Evolutionary conservation across 768 basidiomycete species (phyloP).

Genomic region (Boletus eberwhitei): DNA sequence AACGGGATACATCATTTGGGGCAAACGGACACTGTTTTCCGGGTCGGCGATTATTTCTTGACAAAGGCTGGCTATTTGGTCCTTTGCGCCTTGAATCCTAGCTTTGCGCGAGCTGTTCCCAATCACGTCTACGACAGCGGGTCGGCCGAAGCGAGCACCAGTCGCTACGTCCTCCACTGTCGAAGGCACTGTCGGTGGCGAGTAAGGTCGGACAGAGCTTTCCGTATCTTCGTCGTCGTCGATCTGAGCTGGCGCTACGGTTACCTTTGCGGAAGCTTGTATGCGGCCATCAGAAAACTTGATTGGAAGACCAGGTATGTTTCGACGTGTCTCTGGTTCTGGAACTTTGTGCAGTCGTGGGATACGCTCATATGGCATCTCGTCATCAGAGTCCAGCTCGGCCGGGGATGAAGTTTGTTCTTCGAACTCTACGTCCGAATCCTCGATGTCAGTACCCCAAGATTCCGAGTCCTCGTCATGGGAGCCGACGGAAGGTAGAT

Average conservation of each 20-base stretch:
- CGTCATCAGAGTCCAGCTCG: conserved; percentile 49
- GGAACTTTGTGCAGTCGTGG: conserved; percentile 51
- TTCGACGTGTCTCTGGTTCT: conserved; percentile 46
- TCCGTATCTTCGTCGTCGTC: conserved; percentile 34
- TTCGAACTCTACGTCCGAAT: conserved; percentile 25
- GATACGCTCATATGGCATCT: conserved; percentile 70
- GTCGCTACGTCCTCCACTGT: conserved; percentile 71
- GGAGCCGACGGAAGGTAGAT: conserved; percentile 68
- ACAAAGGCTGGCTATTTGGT: conserved; percentile 90
- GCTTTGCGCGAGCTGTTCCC: conserved; percentile 59
- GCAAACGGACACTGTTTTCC: conserved; percentile 78
- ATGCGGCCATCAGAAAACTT: conserved; percentile 82
- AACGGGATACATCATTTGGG: background rate
- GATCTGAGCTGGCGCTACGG: conserved; percentile 13
- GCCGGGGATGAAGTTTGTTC: conserved; percentile 1
- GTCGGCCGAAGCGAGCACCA: conserved; percentile 84
- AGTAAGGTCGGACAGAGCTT: conserved; percentile 34
- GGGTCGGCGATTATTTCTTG: conserved; percentile 94
- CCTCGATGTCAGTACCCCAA: conserved; percentile 46
- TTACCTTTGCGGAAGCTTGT: conserved; percentile 48
- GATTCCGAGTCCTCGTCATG: conserved; percentile 55
- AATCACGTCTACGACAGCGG: conserved; percentile 71
- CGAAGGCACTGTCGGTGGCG: conserved; percentile 22
- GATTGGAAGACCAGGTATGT: conserved; percentile 72
- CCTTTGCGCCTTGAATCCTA: conserved; percentile 77